Percentiles rank a stretch among this genome's conserved stretches.
Evolutionary conservation across 441 rosid species (phyloP).

Genomic region (Croton setiger): DNA sequence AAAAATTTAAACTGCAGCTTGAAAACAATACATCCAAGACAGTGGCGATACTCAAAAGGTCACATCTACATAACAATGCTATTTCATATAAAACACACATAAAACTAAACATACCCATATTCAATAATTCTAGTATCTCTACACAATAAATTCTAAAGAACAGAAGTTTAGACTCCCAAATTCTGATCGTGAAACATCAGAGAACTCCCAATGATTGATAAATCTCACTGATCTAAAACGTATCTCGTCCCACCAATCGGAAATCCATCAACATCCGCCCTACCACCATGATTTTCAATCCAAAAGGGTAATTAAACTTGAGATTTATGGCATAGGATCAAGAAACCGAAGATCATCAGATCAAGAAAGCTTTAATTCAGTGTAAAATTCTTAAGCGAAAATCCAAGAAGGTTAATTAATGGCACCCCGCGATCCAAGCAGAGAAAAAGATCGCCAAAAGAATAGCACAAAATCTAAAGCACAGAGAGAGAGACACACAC

Average conservation of each 20-base stretch:
- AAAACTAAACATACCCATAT: neutral
- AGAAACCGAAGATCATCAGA: conserved; percentile 3
- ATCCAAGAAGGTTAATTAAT: neutral
- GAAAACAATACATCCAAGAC: neutral
- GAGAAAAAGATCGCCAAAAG: neutral
- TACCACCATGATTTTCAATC: neutral
- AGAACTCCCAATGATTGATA: neutral
- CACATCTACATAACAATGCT: neutral
- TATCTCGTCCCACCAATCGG: neutral
- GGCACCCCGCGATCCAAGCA: neutral
- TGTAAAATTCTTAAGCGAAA: neutral
- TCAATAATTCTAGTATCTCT: neutral
- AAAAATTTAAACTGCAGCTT: no score
- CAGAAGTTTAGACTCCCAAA: neutral
- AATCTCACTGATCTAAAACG: neutral
- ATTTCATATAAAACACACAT: neutral
- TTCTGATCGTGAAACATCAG: neutral
- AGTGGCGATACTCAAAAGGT: no score
- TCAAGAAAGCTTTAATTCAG: conserved; percentile 3
- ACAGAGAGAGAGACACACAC: neutral
- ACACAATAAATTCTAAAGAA: neutral
- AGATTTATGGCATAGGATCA: neutral
- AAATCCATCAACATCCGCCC: conserved; percentile 2
- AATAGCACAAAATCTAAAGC: neutral
- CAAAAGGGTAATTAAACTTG: neutral